A percentile compares a stretch with the other conserved stretches of the same genome.
These are phyloP conservation scores for Claviceps pazoutovae DNA, from an alignment of 2,329 filamentous ascomycete genomes.

Conservation along the genomic window DNA sequence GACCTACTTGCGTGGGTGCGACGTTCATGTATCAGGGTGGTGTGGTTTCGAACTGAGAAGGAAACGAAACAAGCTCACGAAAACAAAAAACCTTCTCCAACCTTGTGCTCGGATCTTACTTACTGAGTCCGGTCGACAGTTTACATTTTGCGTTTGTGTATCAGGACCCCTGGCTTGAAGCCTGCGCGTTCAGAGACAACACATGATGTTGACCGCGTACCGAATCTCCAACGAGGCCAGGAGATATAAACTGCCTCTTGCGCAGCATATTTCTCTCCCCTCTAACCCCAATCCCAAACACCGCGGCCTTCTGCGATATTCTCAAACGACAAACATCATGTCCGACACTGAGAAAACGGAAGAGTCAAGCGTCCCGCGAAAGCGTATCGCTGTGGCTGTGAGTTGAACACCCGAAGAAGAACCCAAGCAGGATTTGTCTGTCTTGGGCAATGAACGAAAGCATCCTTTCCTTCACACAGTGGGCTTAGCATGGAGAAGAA, in stretches of 20 bases:
- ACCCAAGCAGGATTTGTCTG: neutral
- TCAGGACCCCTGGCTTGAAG: neutral
- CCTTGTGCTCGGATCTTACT: neutral
- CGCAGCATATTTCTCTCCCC: neutral
- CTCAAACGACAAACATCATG: neutral
- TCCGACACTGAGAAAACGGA: slow-evolving; percentile 10
- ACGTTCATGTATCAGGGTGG: slow-evolving; percentile 1
- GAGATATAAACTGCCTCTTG: slow-evolving; percentile 1
- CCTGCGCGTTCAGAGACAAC: neutral
- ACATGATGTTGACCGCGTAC: slow-evolving; percentile 4
- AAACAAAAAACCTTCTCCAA: neutral
- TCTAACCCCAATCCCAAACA: neutral
- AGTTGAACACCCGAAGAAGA: slow-evolving; percentile 16
- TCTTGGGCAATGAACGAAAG: neutral
- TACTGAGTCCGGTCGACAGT: neutral
- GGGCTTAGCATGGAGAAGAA: neutral
- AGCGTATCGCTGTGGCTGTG: slow-evolving; percentile 47
- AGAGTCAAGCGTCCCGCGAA: slow-evolving; percentile 33
- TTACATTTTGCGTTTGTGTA: neutral
- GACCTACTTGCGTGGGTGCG: neutral
- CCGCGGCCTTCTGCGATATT: neutral
- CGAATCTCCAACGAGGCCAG: slow-evolving; percentile 1
- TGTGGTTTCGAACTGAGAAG: neutral
- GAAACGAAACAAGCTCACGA: no score
- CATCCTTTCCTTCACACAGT: no score